These are phyloP conservation scores for Ascochyta koolunga DNA, from an alignment of 2,329 filamentous ascomycete genomes.

Conservation along the genomic window DNA sequence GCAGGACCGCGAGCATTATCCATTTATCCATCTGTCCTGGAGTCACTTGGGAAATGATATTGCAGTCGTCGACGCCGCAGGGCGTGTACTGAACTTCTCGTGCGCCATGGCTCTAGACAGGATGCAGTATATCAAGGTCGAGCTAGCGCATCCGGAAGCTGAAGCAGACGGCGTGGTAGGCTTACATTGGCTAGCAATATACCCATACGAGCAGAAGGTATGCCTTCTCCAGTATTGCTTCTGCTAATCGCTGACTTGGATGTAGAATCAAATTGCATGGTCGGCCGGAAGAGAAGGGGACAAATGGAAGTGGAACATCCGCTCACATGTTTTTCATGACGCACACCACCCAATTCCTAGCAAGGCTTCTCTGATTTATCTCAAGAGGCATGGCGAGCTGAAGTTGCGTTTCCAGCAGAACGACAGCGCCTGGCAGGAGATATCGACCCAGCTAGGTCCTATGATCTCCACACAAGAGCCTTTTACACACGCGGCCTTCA, in stretches of 20 bases:
- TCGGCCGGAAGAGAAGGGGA: slow-evolving; percentile 49
- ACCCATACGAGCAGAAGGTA: slow-evolving; percentile 50
- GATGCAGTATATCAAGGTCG: slow-evolving; percentile 66
- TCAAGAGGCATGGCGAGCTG: slow-evolving; percentile 76
- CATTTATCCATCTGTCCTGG: slow-evolving; percentile 83
- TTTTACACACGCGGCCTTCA: slow-evolving; percentile 51
- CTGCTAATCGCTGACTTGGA: slow-evolving; percentile 6
- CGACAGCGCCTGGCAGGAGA: slow-evolving; percentile 74
- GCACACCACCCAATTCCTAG: slow-evolving; percentile 74
- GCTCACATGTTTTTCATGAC: slow-evolving; percentile 68
- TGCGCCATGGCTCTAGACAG: slow-evolving; percentile 76
- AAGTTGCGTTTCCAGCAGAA: slow-evolving; percentile 79
- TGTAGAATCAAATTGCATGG: slow-evolving; percentile 46
- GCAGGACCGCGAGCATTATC: slow-evolving; percentile 66
- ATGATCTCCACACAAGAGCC: slow-evolving; percentile 65
- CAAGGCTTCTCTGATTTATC: slow-evolving; percentile 76
- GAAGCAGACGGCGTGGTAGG: slow-evolving; percentile 81
- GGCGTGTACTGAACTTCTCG: slow-evolving; percentile 75
- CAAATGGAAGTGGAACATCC: slow-evolving; percentile 72
- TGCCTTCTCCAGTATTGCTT: background rate
- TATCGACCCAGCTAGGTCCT: slow-evolving; percentile 74
- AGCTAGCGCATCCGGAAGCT: slow-evolving; percentile 71
- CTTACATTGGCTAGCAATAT: slow-evolving; percentile 75
- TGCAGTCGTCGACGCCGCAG: slow-evolving; percentile 79
- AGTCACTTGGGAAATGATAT: slow-evolving; percentile 78